These are phyloP conservation scores for Alternaria incomplexa DNA, from an alignment of 2,329 filamentous ascomycete genomes.

Conservation along the genomic window DNA sequence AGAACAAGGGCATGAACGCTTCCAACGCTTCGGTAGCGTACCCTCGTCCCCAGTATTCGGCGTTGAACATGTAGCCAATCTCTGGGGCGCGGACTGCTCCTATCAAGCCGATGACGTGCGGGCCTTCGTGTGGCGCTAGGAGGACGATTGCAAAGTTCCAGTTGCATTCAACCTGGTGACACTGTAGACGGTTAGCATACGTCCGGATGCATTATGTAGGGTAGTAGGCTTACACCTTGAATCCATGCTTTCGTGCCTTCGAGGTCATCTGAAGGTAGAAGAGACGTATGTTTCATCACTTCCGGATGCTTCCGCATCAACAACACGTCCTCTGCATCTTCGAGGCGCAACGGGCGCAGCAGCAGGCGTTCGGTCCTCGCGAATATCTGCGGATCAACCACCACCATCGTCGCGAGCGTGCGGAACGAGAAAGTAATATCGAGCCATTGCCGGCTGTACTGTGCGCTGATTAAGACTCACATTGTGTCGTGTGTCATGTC, in stretches of 20 bases:
- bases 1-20: conserved; percentile 52
- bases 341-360: conserved; percentile 57
- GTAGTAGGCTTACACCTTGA: conserved; percentile 24
- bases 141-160: conserved; percentile 64
- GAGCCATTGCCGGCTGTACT: conserved; percentile 22
- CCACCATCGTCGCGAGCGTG: conserved; percentile 35
- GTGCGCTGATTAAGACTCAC: conserved; percentile 6
- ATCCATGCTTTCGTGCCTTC: conserved; percentile 46
- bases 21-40: conserved; percentile 54
- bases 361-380: conserved; percentile 60
- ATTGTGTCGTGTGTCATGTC: conserved; percentile 33
- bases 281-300: conserved; percentile 66
- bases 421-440: background rate
- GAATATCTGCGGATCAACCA: conserved; percentile 39
- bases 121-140: conserved; percentile 7
- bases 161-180: conserved; percentile 45
- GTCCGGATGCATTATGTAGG: no score
- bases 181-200: conserved; percentile 11
- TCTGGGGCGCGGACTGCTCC: conserved; percentile 51
- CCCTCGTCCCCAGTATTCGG: conserved; percentile 49
- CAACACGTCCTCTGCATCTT: conserved; percentile 60
- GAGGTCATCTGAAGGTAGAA: conserved; percentile 59
- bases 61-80: conserved; percentile 53
- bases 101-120: conserved; percentile 50
- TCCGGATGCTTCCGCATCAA: conserved; percentile 63